Conservation (phyloP, 2,329 filamentous ascomycete genomes). For the Exophiala dermatitidis region DNA sequence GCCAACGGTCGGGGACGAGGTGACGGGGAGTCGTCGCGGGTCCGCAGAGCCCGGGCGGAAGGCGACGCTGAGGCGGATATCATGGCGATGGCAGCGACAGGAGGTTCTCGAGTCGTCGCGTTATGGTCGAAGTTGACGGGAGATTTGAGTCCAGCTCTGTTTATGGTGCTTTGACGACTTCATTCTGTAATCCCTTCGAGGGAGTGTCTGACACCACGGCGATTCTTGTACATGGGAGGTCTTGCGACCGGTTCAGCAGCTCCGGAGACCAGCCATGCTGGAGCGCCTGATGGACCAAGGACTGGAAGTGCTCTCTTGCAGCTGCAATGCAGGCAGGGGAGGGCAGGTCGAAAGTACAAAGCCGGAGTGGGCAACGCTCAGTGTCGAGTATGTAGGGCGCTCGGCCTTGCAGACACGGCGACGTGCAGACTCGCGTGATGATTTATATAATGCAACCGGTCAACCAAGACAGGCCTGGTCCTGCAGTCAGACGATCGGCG, state of each 20-base stretch:
- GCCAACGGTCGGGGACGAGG: slow-evolving; percentile 15
- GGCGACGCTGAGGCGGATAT: slow-evolving; percentile 15
- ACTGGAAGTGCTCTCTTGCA: slow-evolving; percentile 17
- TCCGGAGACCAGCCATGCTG: slow-evolving; percentile 11
- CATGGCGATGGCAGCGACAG: slow-evolving; percentile 3
- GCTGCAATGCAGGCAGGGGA: slow-evolving; percentile 12
- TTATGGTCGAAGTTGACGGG: slow-evolving; percentile 10
- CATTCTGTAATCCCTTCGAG: slow-evolving; percentile 14
- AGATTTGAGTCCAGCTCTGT: slow-evolving; percentile 25
- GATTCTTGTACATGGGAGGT: neutral
- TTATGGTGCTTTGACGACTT: slow-evolving; percentile 18
- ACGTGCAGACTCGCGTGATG: slow-evolving; percentile 9
- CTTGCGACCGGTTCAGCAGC: slow-evolving; percentile 7
- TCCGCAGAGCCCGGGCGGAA: slow-evolving; percentile 13
- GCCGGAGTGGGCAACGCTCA: slow-evolving; percentile 11
- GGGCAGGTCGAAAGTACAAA: slow-evolving; percentile 12
- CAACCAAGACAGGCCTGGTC: neutral
- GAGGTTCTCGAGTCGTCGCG: neutral
- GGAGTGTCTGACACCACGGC: slow-evolving; percentile 3
- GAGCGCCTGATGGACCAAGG: slow-evolving; percentile 14
- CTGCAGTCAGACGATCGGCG: slow-evolving; percentile 13
- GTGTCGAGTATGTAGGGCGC: slow-evolving; percentile 6
- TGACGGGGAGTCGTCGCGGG: slow-evolving; percentile 18
- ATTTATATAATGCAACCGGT: neutral
- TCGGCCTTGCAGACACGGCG: slow-evolving; percentile 15